A percentile compares a stretch with the other conserved stretches of the same genome.
phyloP scores from a whole-genome alignment of 495 filamentous ascomycete genomes.

The Daldinia loculata region DNA sequence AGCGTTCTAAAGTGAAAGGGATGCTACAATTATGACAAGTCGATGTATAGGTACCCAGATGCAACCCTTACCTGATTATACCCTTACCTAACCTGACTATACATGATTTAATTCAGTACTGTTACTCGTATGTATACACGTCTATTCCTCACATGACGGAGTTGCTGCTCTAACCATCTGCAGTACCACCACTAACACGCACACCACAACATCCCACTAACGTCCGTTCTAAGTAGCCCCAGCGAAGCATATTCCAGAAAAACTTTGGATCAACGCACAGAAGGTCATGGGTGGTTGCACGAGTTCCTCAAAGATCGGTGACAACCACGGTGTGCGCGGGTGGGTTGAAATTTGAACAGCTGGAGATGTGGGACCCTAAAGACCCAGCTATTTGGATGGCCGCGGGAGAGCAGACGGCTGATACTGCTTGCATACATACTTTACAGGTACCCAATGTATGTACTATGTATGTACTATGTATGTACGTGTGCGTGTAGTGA shows the following conservation, averaged over 20 bases:
- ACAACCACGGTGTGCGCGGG: neutral
- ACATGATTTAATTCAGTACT: no score
- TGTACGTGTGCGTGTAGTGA: neutral
- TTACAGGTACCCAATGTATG: neutral
- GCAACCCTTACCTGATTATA: no score
- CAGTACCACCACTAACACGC: neutral
- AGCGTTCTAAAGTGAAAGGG: no score
- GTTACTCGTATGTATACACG: no score
- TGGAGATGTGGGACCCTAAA: neutral
- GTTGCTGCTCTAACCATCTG: no score
- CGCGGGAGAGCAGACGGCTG: neutral
- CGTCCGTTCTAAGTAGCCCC: neutral
- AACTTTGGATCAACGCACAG: neutral
- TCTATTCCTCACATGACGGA: no score
- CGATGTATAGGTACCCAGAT: no score
- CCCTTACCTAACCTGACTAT: no score
- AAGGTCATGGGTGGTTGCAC: neutral
- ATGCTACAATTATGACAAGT: no score
- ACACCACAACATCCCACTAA: neutral
- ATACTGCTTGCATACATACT: neutral
- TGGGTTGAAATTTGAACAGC: neutral
- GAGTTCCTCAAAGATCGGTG: neutral
- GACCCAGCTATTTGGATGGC: neutral
- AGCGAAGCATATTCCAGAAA: neutral
- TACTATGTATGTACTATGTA: neutral